Conservation (phyloP, 768 basidiomycete species). For the Lyophyllum decastes region DNA sequence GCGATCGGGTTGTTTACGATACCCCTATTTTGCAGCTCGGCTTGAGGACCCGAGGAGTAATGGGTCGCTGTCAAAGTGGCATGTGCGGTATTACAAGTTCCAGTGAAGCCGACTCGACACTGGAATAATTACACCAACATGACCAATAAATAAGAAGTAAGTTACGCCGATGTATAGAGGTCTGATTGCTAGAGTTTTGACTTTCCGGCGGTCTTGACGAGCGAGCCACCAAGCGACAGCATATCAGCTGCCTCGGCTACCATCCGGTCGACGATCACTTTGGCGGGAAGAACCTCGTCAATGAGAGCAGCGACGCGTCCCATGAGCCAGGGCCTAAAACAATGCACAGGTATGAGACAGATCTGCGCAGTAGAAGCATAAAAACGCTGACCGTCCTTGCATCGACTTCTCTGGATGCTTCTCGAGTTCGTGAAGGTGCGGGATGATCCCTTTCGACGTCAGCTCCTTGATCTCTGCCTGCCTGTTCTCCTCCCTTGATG, state of each 20-base stretch:
- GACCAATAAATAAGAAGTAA: neutral
- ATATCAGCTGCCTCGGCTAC: constrained; percentile 39
- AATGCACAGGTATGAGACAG: neutral
- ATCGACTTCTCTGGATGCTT: constrained; percentile 81
- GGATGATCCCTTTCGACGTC: constrained; percentile 82
- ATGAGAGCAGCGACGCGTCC: constrained; percentile 79
- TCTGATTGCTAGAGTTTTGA: constrained; percentile 57
- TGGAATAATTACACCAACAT: too few relatives aligned
- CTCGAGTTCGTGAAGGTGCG: constrained; percentile 68
- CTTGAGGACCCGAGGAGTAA: too few relatives aligned
- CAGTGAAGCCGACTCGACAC: too few relatives aligned
- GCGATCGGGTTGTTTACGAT: too few relatives aligned
- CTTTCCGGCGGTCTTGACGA: constrained; percentile 39
- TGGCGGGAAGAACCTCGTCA: constrained; percentile 77
- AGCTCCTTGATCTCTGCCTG: constrained; percentile 82
- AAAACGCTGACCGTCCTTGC: constrained; percentile 40
- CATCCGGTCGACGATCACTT: constrained; percentile 84
- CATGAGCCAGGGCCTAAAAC: constrained; percentile 66
- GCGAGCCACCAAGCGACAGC: constrained; percentile 34
- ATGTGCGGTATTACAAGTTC: too few relatives aligned
- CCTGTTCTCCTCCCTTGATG: constrained; percentile 70
- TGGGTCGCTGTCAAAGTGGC: too few relatives aligned
- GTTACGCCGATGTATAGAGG: too few relatives aligned
- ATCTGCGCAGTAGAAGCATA: neutral
- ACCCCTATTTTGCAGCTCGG: too few relatives aligned